Conservation (phyloP, 2,329 filamentous ascomycete genomes). For the Botrytis aclada region DNA sequence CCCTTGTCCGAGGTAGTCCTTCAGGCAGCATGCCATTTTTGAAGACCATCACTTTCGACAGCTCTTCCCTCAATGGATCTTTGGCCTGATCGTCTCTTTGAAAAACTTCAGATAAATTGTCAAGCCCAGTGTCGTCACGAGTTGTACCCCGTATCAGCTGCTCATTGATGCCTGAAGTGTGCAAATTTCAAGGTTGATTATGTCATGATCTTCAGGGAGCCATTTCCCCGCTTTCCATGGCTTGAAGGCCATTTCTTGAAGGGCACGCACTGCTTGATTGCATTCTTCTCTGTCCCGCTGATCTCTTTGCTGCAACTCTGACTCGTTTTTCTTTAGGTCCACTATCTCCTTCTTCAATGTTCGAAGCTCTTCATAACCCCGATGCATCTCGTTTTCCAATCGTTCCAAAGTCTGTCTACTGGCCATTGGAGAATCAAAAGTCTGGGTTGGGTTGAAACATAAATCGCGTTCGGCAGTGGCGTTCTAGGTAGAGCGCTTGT, state of each 20-base stretch:
- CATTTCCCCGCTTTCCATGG: not conserved
- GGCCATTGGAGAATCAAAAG: not conserved
- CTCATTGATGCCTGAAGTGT: not conserved
- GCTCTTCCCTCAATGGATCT: not conserved
- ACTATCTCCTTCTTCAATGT: not conserved
- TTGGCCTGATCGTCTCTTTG: not conserved
- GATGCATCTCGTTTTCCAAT: too few relatives aligned
- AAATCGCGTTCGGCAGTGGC: not conserved
- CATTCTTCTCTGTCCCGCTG: not conserved
- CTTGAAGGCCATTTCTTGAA: not conserved
- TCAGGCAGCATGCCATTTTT: not conserved
- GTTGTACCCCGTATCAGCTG: not conserved
- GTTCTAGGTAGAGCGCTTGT: not conserved
- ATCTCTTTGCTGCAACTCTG: not conserved
- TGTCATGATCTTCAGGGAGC: not conserved
- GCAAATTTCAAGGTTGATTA: not conserved
- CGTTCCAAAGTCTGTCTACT: too few relatives aligned
- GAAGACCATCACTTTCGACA: not conserved
- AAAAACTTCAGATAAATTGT: not conserved
- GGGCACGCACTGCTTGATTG: fast-evolving
- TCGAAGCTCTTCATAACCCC: too few relatives aligned
- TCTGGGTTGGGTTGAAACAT: not conserved
- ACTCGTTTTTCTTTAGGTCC: fast-evolving
- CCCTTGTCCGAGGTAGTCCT: not conserved
- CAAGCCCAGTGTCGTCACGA: not conserved